Base-by-base conservation (phyloP, 2,329 filamentous ascomycete species). In the Emmonsiellopsis sp. region DNA sequence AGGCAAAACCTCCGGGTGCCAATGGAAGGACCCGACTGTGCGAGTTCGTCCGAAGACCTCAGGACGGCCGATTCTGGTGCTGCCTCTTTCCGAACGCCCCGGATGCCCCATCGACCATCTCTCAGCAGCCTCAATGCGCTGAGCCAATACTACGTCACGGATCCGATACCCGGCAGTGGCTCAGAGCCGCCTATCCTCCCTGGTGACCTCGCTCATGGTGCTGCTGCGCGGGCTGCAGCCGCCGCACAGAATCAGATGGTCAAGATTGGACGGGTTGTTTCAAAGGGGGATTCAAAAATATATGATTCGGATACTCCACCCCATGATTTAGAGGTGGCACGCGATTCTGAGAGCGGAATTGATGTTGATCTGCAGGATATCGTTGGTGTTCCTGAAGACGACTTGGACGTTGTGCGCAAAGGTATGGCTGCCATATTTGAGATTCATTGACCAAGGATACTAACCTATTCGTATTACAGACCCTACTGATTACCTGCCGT, bases 401-500 rank as follows among this genome's bases (percentile, higher is more conserved):
- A 68, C 47, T 57, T 68, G 43, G 66, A 68, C 35, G 56, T 75
- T 30, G 54, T 71, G 34, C 70, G 72, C 46, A 58, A 69, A 57
- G 68, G 70, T 71, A 62, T 55, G 62, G 41, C 44, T 35, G 13
- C 44, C 35, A 11, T 30, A 32, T 38, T 5, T 26, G 20, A 26
- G 20, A 26, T 26, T 26, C 5, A 26, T 26, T 26, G 20, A 26
- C 20, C 20, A 26, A 26, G 20, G 20, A 7, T 26, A 40, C 54
- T 59, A 57, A 57, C 56, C 62, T 48, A 45, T 54, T 26, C 31
- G 30, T n/a, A 37, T 35, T 64, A 58, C 63, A 72, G 80, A 84
- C 62, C 80, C 80, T 16, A 72, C 80, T 35, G 67, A 70, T 40
- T 67, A 71, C 7, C 71, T 86, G 3, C 83, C 83, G 2, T 68